phyloP scores from a whole-genome alignment of 805 yeast species.

The Metschnikowia henanensis region DNA sequence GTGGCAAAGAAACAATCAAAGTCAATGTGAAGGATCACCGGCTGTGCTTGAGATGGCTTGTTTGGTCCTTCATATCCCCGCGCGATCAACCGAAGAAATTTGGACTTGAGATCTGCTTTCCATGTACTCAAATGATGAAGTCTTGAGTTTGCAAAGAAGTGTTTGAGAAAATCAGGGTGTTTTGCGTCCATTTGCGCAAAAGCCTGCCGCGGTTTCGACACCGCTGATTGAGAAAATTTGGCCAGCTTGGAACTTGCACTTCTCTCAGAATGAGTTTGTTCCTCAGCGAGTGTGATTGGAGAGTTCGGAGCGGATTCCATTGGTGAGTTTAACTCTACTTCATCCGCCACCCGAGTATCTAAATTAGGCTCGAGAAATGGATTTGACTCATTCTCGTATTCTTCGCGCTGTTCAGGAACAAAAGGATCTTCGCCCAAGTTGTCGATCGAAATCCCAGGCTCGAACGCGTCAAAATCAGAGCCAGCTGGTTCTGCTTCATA shows the following conservation, averaged over 20 bases:
- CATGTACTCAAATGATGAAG: conserved; percentile 86
- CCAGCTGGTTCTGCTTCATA: too few relatives aligned
- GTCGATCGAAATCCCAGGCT: not conserved
- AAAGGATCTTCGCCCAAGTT: not conserved
- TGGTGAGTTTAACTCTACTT: not conserved
- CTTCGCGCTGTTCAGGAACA: not conserved
- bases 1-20: conserved; percentile 95
- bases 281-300: too few relatives aligned
- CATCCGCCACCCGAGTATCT: not conserved
- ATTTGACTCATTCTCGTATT: not conserved
- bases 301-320: too few relatives aligned
- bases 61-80: conserved; percentile 15
- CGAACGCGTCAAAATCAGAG: not conserved
- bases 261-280: too few relatives aligned
- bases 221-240: not conserved
- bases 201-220: conserved; percentile 12
- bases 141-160: conserved; percentile 78
- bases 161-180: conserved; percentile 71
- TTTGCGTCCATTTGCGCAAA: conserved; percentile 51
- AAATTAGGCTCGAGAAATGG: conserved; percentile 1
- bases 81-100: conserved; percentile 52
- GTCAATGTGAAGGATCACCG: conserved; percentile 73
- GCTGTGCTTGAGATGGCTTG: conserved; percentile 5
- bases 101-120: conserved; percentile 71
- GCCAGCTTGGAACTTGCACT: too few relatives aligned